A percentile compares a stretch with the other conserved stretches of the same genome.
Evolutionary conservation across 176 grass and related monocot species (phyloP).

Genomic region (Triticum timopheevii): DNA sequence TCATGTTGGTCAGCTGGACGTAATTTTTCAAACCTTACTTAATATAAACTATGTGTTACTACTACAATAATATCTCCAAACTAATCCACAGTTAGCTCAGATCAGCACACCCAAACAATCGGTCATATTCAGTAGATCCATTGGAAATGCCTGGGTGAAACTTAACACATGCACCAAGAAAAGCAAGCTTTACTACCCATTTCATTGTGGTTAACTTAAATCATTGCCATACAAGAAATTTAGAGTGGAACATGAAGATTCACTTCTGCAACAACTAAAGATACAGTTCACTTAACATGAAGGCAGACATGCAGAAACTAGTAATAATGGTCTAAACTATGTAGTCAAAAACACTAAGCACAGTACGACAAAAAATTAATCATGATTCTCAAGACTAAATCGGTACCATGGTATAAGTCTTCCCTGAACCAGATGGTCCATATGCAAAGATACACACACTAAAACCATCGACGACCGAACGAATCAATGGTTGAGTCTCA

Average conservation of each 20-base stretch:
- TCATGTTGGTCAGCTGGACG: not conserved
- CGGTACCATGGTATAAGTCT: too few relatives aligned
- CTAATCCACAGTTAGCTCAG: slow-evolving; percentile 8
- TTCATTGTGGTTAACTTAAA: slow-evolving; percentile 6
- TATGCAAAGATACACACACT: too few relatives aligned
- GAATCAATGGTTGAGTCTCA: too few relatives aligned
- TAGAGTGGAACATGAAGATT: not conserved
- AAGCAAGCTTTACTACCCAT: slow-evolving; percentile 5
- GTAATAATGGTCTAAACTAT: not conserved
- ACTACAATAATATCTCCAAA: not conserved
- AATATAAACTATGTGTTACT: not conserved
- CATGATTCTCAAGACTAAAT: too few relatives aligned
- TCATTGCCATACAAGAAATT: not conserved
- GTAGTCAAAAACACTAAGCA: too few relatives aligned
- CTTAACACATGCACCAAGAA: not conserved
- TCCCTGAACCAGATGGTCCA: too few relatives aligned
- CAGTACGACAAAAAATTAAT: too few relatives aligned
- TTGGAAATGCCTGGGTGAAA: not conserved
- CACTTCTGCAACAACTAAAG: slow-evolving; percentile 10
- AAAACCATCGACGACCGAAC: too few relatives aligned
- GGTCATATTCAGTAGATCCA: not conserved
- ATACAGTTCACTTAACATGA: not conserved
- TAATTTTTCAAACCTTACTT: not conserved
- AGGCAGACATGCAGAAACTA: not conserved
- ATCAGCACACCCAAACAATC: not conserved